phyloP scores from a whole-genome alignment of 768 basidiomycete genomes.

The Mycena pura region DNA sequence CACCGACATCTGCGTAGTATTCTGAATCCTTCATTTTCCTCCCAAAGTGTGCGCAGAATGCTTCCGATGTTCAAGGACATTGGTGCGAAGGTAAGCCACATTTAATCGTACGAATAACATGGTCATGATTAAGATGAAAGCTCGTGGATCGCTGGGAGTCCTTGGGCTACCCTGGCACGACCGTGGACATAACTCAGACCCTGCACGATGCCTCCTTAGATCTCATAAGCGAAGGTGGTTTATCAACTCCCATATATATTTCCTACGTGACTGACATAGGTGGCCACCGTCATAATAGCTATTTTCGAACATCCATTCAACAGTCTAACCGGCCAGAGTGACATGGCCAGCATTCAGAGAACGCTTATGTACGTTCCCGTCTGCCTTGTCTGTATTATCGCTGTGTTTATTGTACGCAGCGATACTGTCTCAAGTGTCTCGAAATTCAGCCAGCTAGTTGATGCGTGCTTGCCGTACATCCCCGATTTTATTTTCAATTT shows the following conservation, averaged over 20 bases:
- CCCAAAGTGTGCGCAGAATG: slow-evolving; percentile 8
- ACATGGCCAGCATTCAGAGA: background rate
- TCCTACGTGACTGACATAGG: too few relatives aligned
- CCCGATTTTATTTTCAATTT: background rate
- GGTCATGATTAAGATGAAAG: background rate
- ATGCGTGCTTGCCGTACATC: background rate
- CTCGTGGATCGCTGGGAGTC: background rate
- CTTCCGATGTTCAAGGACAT: slow-evolving; percentile 8
- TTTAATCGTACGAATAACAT: background rate
- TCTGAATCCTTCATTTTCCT: slow-evolving; percentile 23
- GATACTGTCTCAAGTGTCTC: background rate
- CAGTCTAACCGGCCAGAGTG: background rate
- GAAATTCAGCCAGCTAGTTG: background rate
- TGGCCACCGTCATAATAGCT: too few relatives aligned
- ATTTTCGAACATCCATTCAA: background rate
- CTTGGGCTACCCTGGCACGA: background rate
- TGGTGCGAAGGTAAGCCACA: slow-evolving; percentile 10
- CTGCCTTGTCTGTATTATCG: too few relatives aligned
- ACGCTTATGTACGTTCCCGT: background rate
- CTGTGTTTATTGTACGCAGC: background rate
- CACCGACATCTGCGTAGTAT: slow-evolving; percentile 5
- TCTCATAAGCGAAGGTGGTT: slow-evolving; percentile 8
- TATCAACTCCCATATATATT: too few relatives aligned
- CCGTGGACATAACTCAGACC: slow-evolving; percentile 11
- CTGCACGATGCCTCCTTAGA: slow-evolving; percentile 14